Evolutionary conservation across 2,329 filamentous ascomycete species (phyloP), one percentile per base, ranked within the genome.

Genomic region (Colletotrichum gigasporum): DNA sequence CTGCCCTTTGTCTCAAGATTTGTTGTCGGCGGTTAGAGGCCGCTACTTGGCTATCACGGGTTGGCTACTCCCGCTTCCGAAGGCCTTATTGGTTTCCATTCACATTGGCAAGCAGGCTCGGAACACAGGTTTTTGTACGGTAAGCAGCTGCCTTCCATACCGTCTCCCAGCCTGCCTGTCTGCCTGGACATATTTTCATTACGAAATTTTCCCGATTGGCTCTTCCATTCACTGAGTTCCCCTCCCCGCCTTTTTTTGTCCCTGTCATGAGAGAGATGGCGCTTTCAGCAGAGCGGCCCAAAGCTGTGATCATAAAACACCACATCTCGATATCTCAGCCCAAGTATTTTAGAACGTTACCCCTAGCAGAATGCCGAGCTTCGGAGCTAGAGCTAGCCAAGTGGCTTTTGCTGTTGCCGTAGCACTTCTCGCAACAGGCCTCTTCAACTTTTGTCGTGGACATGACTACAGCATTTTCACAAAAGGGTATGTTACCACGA

Each of bases 31-130:
- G 34, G 20, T 55, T 26, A 61, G 48, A 34, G 39, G 32, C 48
- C 62, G 62, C 48, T 65, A 47, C 50, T 41, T 37, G 32, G 22
- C 62, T 55, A 51, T 53, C 62, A 55, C 62, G 35, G 30, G 48
- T 24, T 35, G 42, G 57, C 34, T 26, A 37, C 32, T 24, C 34
- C n/a, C 41, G 34, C 30, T 35, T 42, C 37, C 18, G 18, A 28
- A 61, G 45, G 30, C 34, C 42, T 39, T 28, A 62, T 62, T 62
- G 62, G 62, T 62, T 24, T 64, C 42, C 42, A 37, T 28, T 28
- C n/a, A 4, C 56, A 44, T 28, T 11, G 18, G 18, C 48, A 11
- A 65, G 50, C 34, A 50, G 56, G 56, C 56, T 62, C 48, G 28
- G 11, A 50, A 44, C 11, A 4, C 16, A 20, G 9, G 11, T 50